Percentiles rank a stretch among this genome's conserved stretches.
Conservation (phyloP, 169 alveolate species). For the Plasmodium adleri region DNA sequence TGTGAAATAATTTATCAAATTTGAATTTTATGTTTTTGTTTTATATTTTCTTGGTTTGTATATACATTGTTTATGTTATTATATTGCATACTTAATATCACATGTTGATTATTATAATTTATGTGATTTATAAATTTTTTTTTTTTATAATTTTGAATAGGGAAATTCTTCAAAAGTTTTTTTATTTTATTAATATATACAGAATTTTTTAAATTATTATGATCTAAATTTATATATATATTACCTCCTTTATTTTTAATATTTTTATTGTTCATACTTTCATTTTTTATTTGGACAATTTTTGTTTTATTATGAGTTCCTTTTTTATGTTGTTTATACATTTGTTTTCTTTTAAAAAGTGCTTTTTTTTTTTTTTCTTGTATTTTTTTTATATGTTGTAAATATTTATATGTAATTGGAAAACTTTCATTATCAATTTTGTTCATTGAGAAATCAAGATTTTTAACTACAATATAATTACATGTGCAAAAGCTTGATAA, state of each 20-base stretch:
- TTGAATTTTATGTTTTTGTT: constrained; percentile 10
- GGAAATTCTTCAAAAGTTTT: constrained; percentile 23
- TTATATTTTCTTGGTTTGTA: neutral
- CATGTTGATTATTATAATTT: neutral
- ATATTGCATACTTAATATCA: constrained; percentile 49
- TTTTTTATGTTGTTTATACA: no score
- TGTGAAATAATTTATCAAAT: neutral
- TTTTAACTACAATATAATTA: constrained; percentile 35
- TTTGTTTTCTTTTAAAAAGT: no score
- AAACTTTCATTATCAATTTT: constrained; percentile 49
- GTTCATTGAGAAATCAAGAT: constrained; percentile 64
- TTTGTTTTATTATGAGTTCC: no score
- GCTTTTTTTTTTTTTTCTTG: no score
- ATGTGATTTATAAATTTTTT: neutral
- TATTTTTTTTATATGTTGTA: constrained; percentile 20
- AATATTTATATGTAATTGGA: constrained; percentile 52
- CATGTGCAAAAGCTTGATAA: constrained; percentile 71
- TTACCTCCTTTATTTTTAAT: constrained; percentile 8
- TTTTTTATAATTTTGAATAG: constrained; percentile 8
- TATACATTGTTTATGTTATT: constrained; percentile 48
- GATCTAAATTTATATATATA: constrained; percentile 50
- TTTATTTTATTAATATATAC: constrained; percentile 42
- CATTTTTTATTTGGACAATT: constrained; percentile 8
- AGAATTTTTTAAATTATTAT: constrained; percentile 59
- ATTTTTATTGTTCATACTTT: constrained; percentile 1